These are phyloP conservation scores for Amylocarpus encephaloides DNA, from an alignment of 2,329 filamentous ascomycete genomes.

Conservation along the genomic window DNA sequence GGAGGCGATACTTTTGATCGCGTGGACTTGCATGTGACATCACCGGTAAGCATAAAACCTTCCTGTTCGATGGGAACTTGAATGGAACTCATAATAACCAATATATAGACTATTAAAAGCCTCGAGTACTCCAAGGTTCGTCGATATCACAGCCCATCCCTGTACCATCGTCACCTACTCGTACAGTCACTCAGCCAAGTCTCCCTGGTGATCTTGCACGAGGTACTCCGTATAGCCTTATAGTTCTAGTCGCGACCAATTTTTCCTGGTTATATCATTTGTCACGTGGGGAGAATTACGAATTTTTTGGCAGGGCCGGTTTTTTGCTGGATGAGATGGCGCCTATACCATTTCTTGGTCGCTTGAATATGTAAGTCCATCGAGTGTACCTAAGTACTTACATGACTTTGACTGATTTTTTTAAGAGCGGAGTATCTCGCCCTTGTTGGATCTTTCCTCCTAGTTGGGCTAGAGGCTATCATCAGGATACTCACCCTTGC, in stretches of 20 bases:
- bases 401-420: neutral
- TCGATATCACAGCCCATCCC: too few species aligned
- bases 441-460: slow-evolving; percentile 72
- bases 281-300: neutral
- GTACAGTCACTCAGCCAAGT: too few species aligned
- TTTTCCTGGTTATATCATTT: neutral
- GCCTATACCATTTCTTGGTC: slow-evolving; percentile 38
- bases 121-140: too few species aligned
- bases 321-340: slow-evolving; percentile 25
- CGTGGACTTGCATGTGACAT: slow-evolving; percentile 10
- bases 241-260: neutral
- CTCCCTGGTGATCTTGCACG: too few species aligned
- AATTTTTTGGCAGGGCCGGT: neutral
- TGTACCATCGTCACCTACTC: too few species aligned
- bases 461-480: slow-evolving; percentile 75
- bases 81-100: neutral
- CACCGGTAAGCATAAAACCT: neutral
- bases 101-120: neutral
- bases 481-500: slow-evolving; percentile 83
- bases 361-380: slow-evolving; percentile 34
- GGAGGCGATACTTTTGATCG: neutral
- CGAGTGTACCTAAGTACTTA: neutral
- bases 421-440: slow-evolving; percentile 80
- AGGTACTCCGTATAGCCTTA: too few species aligned
- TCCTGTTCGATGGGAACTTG: neutral